Evolutionary conservation across 148 eudicot species (phyloP), one percentile per base, ranked within the genome.

Genomic region (Cornus suecica): DNA sequence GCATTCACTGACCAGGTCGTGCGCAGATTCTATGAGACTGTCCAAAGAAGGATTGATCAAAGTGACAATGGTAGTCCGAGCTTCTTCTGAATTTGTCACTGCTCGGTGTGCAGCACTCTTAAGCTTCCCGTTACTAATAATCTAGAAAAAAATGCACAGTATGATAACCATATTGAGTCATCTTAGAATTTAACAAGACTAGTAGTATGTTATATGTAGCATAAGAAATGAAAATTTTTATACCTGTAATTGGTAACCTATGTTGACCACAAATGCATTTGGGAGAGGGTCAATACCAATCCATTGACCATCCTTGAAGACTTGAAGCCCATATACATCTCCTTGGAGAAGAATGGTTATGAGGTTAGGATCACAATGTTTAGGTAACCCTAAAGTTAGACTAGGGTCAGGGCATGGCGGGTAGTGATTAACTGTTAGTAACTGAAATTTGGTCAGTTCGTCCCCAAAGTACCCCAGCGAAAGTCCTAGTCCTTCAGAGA

Each of bases 181-280:
- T n/a, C n/a, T n/a, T n/a, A n/a, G n/a, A n/a, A n/a, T n/a, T n/a
- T 48, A 48, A 48, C 54, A 48, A 48, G 54, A 1, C 20, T 0
- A 48, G 54, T 48, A 13, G 20, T 48, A 48, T n/a, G n/a, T n/a
- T n/a, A n/a, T n/a, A n/a, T n/a, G n/a, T n/a, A n/a, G n/a, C n/a
- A n/a, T n/a, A n/a, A n/a, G n/a, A n/a, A n/a, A n/a, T 1, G 3
- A 48, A 67, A 13, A 52, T n/a, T n/a, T n/a, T n/a, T 2, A 18
- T 61, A 84, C 89, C 82, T 82, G 86, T 23, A 87, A 61, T 66
- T 83, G 84, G 84, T 67, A 80, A 37, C 86, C 85, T 14, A 85
- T 78, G 79, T 83, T 83, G 51, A 85, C 77, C 14, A 81, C 83
- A 45, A 88, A 83, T 8, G 88, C 88, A 69, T 68, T 70, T 2